phyloP scores from a whole-genome alignment of 805 yeast species.

The Metschnikowia similis region DNA sequence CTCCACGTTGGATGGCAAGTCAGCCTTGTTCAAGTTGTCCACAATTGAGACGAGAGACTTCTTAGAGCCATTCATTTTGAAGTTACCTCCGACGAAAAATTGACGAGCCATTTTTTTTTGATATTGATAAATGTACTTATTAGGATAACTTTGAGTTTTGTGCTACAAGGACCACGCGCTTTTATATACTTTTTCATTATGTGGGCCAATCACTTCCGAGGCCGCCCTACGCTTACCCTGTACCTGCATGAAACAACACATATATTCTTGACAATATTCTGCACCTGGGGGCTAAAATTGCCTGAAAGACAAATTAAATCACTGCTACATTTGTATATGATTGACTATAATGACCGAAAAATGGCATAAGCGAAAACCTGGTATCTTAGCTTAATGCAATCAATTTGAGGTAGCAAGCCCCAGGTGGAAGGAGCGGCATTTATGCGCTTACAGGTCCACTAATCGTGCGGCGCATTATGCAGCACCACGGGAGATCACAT shows the following conservation, averaged over 20 bases:
- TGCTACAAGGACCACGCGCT: constrained; percentile 2
- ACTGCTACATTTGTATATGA: not conserved
- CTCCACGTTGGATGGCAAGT: constrained; percentile 73
- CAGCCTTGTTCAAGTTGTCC: constrained; percentile 74
- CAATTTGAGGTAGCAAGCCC: not conserved
- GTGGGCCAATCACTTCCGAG: constrained; percentile 13
- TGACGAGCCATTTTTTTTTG: constrained; percentile 60
- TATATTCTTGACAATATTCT: not conserved
- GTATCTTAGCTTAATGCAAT: too few species aligned
- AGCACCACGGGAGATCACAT: not conserved
- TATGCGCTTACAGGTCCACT: constrained; percentile 3
- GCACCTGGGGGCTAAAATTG: not conserved
- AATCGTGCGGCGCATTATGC: not conserved
- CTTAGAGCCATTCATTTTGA: constrained; percentile 96
- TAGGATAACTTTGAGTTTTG: not conserved
- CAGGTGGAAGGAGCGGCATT: constrained; percentile 1
- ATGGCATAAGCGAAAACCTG: not conserved
- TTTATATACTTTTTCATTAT: constrained; percentile 7
- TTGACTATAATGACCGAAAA: not conserved
- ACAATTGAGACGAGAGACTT: constrained; percentile 79
- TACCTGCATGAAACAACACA: constrained; percentile 2
- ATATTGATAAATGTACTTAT: not conserved
- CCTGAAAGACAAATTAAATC: not conserved
- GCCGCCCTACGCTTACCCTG: constrained; percentile 7
- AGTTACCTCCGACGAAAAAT: constrained; percentile 99